phyloP scores from a whole-genome alignment of 2,329 filamentous ascomycete genomes.

The Xylariaceae sp. region DNA sequence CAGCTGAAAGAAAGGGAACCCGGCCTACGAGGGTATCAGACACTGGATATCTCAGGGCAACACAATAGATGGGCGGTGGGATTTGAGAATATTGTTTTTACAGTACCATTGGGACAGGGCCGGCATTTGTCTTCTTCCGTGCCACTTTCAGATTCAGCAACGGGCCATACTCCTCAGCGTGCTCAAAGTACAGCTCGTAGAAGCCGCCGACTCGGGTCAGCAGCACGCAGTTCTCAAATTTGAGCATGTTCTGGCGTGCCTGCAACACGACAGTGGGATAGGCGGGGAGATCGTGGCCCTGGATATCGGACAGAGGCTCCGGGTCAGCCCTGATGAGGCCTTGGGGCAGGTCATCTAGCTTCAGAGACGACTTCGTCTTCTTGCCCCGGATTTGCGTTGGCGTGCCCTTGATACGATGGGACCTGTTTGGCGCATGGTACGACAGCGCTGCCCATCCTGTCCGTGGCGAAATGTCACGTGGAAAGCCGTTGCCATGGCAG shows the following conservation, averaged over 20 bases:
- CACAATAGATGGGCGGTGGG: conserved; percentile 12
- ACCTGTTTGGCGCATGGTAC: conserved; percentile 1
- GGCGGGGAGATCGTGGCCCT: conserved; percentile 39
- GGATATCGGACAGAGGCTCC: conserved; percentile 19
- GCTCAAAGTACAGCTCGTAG: conserved; percentile 96
- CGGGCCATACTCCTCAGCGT: conserved; percentile 83
- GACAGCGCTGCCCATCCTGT: not conserved
- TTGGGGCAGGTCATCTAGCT: conserved; percentile 53
- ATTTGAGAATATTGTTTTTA: conserved; percentile 8
- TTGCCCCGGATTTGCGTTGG: conserved; percentile 41
- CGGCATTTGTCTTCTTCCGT: conserved; percentile 71
- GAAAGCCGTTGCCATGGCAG: conserved; percentile 6
- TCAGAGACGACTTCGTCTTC: conserved; percentile 50
- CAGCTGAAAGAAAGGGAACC: conserved; percentile 89
- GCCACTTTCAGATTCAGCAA: conserved; percentile 83
- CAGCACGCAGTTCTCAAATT: conserved; percentile 84
- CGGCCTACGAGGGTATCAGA: conserved; percentile 52
- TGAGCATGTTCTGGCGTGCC: conserved; percentile 81
- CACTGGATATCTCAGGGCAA: conserved; percentile 7
- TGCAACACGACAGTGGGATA: conserved; percentile 90
- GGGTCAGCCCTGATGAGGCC: conserved; percentile 32
- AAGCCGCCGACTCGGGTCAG: conserved; percentile 91
- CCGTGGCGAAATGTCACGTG: conserved; percentile 12
- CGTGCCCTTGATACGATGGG: not conserved
- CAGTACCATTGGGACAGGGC: conserved; percentile 76